A percentile compares a stretch with the other conserved stretches of the same genome.
Conservation (phyloP, 2,329 filamentous ascomycete genomes). For the Pseudogymnoascus destructans region DNA sequence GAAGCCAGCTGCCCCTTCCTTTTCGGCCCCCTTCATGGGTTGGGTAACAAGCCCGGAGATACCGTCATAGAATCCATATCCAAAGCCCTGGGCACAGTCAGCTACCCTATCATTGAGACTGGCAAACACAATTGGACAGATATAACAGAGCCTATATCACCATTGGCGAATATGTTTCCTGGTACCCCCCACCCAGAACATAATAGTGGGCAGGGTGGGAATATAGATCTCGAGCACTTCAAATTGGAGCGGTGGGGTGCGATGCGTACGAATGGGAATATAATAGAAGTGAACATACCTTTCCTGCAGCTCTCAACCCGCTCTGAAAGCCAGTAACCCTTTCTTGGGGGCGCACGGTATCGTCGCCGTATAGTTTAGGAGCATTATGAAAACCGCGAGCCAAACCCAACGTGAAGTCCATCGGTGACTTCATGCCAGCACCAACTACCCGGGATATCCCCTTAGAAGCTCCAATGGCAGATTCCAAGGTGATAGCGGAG, state of each 20-base stretch:
- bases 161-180: not conserved
- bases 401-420: conserved; percentile 72
- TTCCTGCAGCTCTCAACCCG: conserved; percentile 64
- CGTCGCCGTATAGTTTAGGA: conserved; percentile 72
- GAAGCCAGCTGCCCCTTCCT: conserved; percentile 52
- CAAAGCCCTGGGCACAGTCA: not conserved
- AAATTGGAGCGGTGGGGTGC: not conserved
- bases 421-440: conserved; percentile 65
- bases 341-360: conserved; percentile 63
- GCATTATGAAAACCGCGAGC: conserved; percentile 83
- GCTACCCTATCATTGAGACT: not conserved
- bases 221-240: not conserved
- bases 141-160: not conserved
- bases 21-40: conserved; percentile 54
- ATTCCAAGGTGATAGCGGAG: conserved; percentile 33
- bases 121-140: not conserved
- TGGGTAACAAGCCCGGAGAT: conserved; percentile 71
- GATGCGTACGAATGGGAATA: not conserved
- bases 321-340: conserved; percentile 67
- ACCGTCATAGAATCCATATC: conserved; percentile 64
- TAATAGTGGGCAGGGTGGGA: not conserved
- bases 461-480: conserved; percentile 40
- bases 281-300: conserved; percentile 29
- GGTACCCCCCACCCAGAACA: not conserved
- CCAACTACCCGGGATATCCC: conserved; percentile 45